A percentile compares a stretch with the other conserved stretches of the same genome.
These are phyloP conservation scores for Acacia acuminata DNA, from an alignment of 306 rosid species.

Conservation along the genomic window DNA sequence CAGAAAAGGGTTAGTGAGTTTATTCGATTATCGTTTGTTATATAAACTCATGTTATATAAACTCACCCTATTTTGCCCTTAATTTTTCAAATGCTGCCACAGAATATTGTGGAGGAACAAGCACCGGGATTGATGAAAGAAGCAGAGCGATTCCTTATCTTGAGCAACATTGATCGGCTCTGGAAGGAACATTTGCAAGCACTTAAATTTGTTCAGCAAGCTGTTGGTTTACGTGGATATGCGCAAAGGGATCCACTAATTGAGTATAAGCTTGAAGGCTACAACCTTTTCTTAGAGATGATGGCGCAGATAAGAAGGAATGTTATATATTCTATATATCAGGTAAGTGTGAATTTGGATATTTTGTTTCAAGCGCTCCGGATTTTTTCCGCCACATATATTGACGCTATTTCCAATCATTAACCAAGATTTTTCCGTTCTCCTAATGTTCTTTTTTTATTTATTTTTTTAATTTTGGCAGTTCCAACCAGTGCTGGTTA, in stretches of 20 bases:
- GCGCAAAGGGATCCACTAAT: constrained; percentile 98
- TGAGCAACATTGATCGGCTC: constrained; percentile 89
- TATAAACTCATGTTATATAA: neutral
- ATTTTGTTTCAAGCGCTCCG: neutral
- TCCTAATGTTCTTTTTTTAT: neutral
- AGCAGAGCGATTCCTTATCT: constrained; percentile 86
- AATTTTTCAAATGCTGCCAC: constrained; percentile 8
- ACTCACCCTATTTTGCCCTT: neutral
- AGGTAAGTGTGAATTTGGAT: constrained; percentile 44
- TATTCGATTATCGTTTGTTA: neutral
- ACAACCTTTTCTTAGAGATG: constrained; percentile 98
- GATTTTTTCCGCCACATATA: neutral
- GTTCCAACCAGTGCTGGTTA: constrained; percentile 88
- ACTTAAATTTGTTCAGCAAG: constrained; percentile 94
- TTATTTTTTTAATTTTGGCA: constrained; percentile 32
- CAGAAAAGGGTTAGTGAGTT: constrained; percentile 71
- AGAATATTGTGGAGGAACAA: constrained; percentile 77
- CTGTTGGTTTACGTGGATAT: constrained; percentile 89
- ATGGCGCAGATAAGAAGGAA: constrained; percentile 98
- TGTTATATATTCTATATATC: constrained; percentile 93
- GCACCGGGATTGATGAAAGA: constrained; percentile 93
- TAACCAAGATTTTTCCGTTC: neutral
- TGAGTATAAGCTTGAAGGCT: constrained; percentile 96
- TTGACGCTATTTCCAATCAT: neutral
- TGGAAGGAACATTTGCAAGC: constrained; percentile 99